phyloP scores from a whole-genome alignment of 108 stramenopile species.

The Craspedostauros australis region DNA sequence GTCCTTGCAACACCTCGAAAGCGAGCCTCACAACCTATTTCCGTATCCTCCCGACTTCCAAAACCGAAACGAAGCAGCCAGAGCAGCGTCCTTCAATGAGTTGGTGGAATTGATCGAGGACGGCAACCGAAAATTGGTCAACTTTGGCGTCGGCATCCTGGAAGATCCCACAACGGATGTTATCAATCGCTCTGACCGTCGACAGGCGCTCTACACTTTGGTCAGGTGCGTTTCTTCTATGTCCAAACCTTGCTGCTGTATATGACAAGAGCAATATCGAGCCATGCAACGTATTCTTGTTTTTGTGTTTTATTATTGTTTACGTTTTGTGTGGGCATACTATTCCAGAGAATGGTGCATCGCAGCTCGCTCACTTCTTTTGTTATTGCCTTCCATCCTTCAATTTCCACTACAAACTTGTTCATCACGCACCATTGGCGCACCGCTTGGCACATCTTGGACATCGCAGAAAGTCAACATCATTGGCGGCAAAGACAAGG shows the following conservation, averaged over 20 bases:
- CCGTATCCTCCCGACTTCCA: slow-evolving; percentile 86
- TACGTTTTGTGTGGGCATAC: too few species aligned
- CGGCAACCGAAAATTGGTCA: slow-evolving; percentile 47
- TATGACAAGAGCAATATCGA: too few species aligned
- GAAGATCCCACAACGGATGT: too few species aligned
- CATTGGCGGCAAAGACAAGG: slow-evolving; percentile 51
- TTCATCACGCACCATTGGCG: too few species aligned
- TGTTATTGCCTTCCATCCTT: neutral
- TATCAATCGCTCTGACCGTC: too few species aligned
- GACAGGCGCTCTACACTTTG: slow-evolving; percentile 79
- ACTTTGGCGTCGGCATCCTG: too few species aligned
- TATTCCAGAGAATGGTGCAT: too few species aligned
- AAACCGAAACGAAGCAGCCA: slow-evolving; percentile 73
- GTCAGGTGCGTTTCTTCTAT: slow-evolving; percentile 76
- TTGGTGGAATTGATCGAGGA: slow-evolving; percentile 50
- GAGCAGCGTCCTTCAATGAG: slow-evolving; percentile 70
- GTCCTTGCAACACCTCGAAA: slow-evolving; percentile 74
- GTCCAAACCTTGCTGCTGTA: too few species aligned
- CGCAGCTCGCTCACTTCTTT: neutral
- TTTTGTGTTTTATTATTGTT: too few species aligned
- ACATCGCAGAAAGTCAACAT: slow-evolving; percentile 51
- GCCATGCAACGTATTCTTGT: too few species aligned
- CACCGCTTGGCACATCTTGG: too few species aligned
- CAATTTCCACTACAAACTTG: too few species aligned
- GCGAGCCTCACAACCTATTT: slow-evolving; percentile 78